Conservation (phyloP, 495 filamentous ascomycete species). For the Pseudevernia furfuracea region DNA sequence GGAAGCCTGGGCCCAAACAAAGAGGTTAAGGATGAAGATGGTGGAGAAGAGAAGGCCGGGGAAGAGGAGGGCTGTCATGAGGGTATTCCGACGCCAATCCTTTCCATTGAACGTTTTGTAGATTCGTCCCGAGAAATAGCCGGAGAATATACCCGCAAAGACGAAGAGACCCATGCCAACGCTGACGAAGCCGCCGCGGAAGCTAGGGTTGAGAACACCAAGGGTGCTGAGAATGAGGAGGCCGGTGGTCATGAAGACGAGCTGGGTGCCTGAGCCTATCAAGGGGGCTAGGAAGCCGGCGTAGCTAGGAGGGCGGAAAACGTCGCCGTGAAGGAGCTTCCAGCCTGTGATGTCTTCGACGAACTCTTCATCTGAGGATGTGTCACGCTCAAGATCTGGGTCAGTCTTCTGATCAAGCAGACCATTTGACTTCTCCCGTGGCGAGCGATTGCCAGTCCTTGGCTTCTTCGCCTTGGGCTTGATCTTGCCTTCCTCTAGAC, state of each 20-base stretch:
- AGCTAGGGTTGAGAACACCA: constrained; percentile 83
- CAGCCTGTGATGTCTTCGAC: constrained; percentile 84
- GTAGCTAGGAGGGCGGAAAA: constrained; percentile 73
- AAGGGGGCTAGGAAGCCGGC: constrained; percentile 77
- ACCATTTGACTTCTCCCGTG: constrained; percentile 49
- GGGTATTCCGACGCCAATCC: constrained; percentile 71
- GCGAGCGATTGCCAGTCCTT: constrained; percentile 38
- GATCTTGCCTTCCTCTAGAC: constrained; percentile 60
- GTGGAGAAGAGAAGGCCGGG: constrained; percentile 74
- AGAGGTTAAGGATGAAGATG: constrained; percentile 81
- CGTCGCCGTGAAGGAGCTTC: constrained; percentile 91
- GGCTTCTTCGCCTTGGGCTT: constrained; percentile 41
- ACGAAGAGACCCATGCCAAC: constrained; percentile 82
- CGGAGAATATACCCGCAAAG: constrained; percentile 81
- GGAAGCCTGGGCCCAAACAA: constrained; percentile 89
- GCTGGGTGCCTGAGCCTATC: constrained; percentile 82
- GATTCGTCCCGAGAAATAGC: constrained; percentile 81
- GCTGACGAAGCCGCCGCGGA: constrained; percentile 84
- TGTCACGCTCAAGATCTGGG: constrained; percentile 53
- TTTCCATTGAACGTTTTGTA: constrained; percentile 82
- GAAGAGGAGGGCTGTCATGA: constrained; percentile 77
- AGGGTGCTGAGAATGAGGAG: constrained; percentile 72
- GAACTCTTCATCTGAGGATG: constrained; percentile 65
- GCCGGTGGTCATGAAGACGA: constrained; percentile 77
- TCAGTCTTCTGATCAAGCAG: constrained; percentile 59